Base-by-base conservation (phyloP, 495 filamentous ascomycete species). In the Usnea hakonensis region DNA sequence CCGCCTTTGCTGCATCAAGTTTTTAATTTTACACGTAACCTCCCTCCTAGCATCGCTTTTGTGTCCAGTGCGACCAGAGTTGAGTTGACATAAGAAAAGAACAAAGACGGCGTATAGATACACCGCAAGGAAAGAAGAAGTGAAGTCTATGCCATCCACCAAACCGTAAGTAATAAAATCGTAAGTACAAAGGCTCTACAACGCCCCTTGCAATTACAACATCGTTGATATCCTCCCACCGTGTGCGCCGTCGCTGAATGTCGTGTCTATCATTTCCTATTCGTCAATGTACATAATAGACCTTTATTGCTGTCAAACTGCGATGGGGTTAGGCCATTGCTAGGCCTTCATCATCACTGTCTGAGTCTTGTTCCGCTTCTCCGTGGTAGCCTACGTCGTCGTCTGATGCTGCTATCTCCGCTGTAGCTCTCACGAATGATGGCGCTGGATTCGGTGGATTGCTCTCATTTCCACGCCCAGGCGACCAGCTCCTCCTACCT, bases 381-480 rank as follows among this genome's bases (percentile, higher is more conserved):
- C 73, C 78, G 43, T 74, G 77, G 63, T 83, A 82, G 14, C 79
- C 78, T 23, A 79, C 79, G 23, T 81, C 78, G 38, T 83, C 79
- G 11, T 83, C 79, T 9, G 71, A 64, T 43, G 41, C 44, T 9
- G 64, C 41, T 32, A 19, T 52, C 5, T 52, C 48, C 48, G 48
- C 48, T 17, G 64, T 58, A 43, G 67, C 63, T 37, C 56, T 70
- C 6, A 67, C 64, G 19, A 64, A 63, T 36, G 66, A 60, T 58
- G 67, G 69, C 66, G 19, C 58, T 65, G 73, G 64, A 28, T 73
- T 66, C 44, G 64, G 36, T 13, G 69, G 38, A 48, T 64, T 26
- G 61, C 67, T 35, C 32, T 67, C 63, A 14, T 69, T 63, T 40
- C 70, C 65, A 65, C 67, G 67, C 50, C 35, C 65, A 52, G n/a